These are phyloP conservation scores for Abortiporus biennis DNA, from an alignment of 1,284 basidiomycete genomes.

Conservation along the genomic window DNA sequence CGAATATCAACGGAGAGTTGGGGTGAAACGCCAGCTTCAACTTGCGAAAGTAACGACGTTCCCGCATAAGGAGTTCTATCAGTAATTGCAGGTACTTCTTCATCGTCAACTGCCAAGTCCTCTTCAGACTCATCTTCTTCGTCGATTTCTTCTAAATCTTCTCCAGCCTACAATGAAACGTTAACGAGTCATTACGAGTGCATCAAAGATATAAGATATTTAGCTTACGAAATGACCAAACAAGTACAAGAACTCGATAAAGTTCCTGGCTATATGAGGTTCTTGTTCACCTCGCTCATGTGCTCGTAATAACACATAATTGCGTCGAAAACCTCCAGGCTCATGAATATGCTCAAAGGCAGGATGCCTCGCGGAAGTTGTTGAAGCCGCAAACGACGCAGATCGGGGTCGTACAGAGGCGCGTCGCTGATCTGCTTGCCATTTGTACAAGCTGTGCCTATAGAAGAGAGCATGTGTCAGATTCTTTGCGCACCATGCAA, in stretches of 20 bases:
- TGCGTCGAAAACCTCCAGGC: constrained; percentile 88
- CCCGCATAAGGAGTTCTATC: constrained; percentile 8
- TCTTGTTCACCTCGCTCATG: constrained; percentile 61
- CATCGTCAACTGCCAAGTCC: constrained; percentile 14
- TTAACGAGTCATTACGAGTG: constrained; percentile 3
- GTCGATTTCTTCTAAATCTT: constrained; percentile 74
- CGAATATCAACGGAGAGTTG: constrained; percentile 11
- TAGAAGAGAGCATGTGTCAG: not conserved
- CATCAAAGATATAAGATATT: constrained; percentile 1
- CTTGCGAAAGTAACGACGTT: constrained; percentile 7
- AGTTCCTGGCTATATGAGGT: constrained; percentile 71
- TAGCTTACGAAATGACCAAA: constrained; percentile 91
- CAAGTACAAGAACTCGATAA: constrained; percentile 89
- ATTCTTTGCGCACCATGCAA: not conserved
- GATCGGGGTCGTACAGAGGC: constrained; percentile 55
- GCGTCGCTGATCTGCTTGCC: constrained; percentile 74
- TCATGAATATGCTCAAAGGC: constrained; percentile 87
- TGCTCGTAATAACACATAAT: constrained; percentile 73
- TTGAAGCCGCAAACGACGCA: constrained; percentile 66
- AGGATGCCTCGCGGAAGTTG: constrained; percentile 47
- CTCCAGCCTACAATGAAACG: constrained; percentile 64
- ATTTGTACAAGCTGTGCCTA: constrained; percentile 93
- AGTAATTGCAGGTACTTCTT: constrained; percentile 1
- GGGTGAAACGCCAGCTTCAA: constrained; percentile 13
- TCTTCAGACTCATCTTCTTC: constrained; percentile 28